A percentile compares a stretch with the other conserved stretches of the same genome.
Conservation (phyloP, 768 basidiomycete species). For the Clitopilus passeckerianus region DNA sequence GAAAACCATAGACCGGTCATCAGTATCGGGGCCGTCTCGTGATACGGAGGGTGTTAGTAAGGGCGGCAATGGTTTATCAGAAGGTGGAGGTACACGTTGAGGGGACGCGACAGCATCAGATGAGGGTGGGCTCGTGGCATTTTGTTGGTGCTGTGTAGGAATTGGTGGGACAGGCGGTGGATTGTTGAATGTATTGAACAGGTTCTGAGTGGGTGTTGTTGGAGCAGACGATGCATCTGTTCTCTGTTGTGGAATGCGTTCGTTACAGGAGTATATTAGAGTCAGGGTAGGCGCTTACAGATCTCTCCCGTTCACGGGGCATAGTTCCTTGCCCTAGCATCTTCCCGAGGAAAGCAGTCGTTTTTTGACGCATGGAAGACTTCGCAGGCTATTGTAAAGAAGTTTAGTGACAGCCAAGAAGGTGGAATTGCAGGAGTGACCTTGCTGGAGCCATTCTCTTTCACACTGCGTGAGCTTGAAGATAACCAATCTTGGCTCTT, state of each 20-base stretch:
- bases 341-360: slow-evolving; percentile 77
- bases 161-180: slow-evolving; percentile 48
- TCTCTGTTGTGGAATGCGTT: slow-evolving; percentile 32
- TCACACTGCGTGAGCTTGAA: slow-evolving; percentile 38
- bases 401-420: slow-evolving; percentile 3
- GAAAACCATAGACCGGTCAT: slow-evolving; percentile 55
- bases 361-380: slow-evolving; percentile 70
- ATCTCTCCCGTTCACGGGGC: slow-evolving; percentile 68
- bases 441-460: slow-evolving; percentile 43
- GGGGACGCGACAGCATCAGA: slow-evolving; percentile 42
- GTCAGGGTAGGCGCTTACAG: slow-evolving; percentile 35
- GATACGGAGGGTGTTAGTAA: slow-evolving; percentile 33
- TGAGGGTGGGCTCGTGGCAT: slow-evolving; percentile 37
- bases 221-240: slow-evolving; percentile 40
- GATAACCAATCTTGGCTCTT: slow-evolving; percentile 41
- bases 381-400: slow-evolving; percentile 36
- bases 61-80: slow-evolving; percentile 60
- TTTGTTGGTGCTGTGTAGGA: slow-evolving; percentile 36
- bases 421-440: slow-evolving; percentile 21
- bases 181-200: slow-evolving; percentile 33
- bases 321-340: slow-evolving; percentile 61
- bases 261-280: slow-evolving; percentile 4
- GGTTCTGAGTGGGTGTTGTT: slow-evolving; percentile 28
- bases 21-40: slow-evolving; percentile 37
- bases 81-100: slow-evolving; percentile 29